Conservation (phyloP, 352 stramenopile genomes). For the Phytopythium cucurbitacearum region DNA sequence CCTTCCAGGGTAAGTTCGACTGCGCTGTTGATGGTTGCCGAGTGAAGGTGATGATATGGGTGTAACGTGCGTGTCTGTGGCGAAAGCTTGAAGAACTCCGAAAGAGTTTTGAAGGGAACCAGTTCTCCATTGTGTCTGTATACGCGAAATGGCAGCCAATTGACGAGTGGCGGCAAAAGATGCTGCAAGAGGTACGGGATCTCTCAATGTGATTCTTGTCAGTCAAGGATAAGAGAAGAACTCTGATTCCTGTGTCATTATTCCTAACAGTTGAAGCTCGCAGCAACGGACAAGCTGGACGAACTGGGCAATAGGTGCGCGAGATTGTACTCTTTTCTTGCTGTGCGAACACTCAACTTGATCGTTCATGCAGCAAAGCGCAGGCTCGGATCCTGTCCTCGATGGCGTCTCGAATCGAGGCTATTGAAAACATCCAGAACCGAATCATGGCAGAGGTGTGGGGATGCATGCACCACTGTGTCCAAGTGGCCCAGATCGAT, state of each 20-base stretch:
- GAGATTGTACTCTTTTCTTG: not conserved
- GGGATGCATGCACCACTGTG: constrained; percentile 78
- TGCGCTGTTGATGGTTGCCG: no score
- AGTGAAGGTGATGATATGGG: not conserved
- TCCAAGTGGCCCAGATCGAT: constrained; percentile 78
- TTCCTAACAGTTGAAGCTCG: constrained; percentile 41
- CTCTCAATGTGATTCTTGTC: not conserved
- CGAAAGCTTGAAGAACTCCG: constrained; percentile 35
- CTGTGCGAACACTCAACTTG: not conserved
- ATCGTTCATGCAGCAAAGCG: constrained; percentile 41
- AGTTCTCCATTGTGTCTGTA: constrained; percentile 50
- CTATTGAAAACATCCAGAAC: constrained; percentile 49
- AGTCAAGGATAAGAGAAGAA: no score
- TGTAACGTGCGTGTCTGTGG: not conserved
- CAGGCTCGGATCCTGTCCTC: constrained; percentile 65
- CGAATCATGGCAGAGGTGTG: constrained; percentile 75
- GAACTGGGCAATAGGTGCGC: constrained; percentile 64
- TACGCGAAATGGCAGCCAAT: constrained; percentile 71
- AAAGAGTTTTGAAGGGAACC: constrained; percentile 37
- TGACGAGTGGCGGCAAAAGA: constrained; percentile 81
- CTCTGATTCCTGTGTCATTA: not conserved
- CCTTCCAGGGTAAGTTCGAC: constrained; percentile 34
- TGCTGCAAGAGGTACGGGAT: constrained; percentile 60
- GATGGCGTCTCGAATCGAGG: constrained; percentile 58
- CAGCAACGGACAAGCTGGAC: constrained; percentile 57